phyloP scores from a whole-genome alignment of 352 stramenopile species.

The Lagenidium giganteum region DNA sequence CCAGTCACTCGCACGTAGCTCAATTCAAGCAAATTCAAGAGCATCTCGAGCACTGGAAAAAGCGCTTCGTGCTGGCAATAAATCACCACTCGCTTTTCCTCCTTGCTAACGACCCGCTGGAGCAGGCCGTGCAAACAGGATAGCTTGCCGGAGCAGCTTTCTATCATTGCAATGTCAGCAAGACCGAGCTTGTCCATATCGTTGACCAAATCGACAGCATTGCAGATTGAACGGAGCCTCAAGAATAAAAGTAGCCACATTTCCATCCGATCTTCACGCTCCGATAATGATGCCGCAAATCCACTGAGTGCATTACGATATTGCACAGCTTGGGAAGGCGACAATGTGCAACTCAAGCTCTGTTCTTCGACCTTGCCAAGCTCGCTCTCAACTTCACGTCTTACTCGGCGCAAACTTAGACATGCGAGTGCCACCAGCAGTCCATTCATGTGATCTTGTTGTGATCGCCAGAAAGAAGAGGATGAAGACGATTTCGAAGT shows the following conservation, averaged over 20 bases:
- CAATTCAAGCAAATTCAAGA: conserved; percentile 56
- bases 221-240: conserved; percentile 66
- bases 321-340: conserved; percentile 46
- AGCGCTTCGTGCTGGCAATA: conserved; percentile 75
- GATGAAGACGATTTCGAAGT: too few relatives aligned
- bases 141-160: conserved; percentile 60
- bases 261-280: conserved; percentile 44
- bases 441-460: conserved; percentile 30
- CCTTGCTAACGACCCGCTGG: conserved; percentile 41
- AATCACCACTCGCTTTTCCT: conserved; percentile 66
- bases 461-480: conserved; percentile 18
- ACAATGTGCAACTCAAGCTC: conserved; percentile 56
- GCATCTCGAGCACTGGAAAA: conserved; percentile 70
- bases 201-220: conserved; percentile 72
- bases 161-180: conserved; percentile 56
- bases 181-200: conserved; percentile 73
- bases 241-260: conserved; percentile 66
- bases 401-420: conserved; percentile 57
- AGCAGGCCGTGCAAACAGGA: conserved; percentile 47
- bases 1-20: conserved; percentile 63
- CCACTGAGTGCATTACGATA: conserved; percentile 56
- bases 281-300: conserved; percentile 45
- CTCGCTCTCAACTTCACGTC: conserved; percentile 71
- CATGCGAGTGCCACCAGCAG: conserved; percentile 51
- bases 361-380: conserved; percentile 81